phyloP scores from a whole-genome alignment of 352 stramenopile genomes.

The Phytophthora kernoviae region DNA sequence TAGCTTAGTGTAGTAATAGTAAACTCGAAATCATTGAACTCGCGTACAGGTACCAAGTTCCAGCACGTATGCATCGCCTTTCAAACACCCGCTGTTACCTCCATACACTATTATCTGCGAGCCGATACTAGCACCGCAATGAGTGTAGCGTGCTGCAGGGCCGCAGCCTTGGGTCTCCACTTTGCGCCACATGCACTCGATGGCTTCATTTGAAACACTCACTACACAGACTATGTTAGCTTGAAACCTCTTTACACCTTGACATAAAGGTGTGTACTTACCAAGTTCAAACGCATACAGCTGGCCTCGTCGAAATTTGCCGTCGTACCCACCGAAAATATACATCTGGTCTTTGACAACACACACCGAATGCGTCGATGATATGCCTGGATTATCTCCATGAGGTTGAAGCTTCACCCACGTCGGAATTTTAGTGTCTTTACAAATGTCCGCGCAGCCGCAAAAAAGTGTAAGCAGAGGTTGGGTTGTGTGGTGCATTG shows the following conservation, averaged over 20 bases:
- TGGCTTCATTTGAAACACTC: conserved; percentile 28
- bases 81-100: conserved; percentile 63
- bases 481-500: neutral
- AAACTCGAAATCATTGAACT: no score
- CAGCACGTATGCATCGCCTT: conserved; percentile 57
- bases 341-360: conserved; percentile 57
- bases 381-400: conserved; percentile 48
- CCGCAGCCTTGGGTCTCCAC: conserved; percentile 40
- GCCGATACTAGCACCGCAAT: conserved; percentile 51
- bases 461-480: no score
- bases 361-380: conserved; percentile 61
- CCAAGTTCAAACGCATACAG: conserved; percentile 53
- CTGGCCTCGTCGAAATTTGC: conserved; percentile 54
- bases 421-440: conserved; percentile 46
- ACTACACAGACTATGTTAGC: conserved; percentile 21
- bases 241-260: neutral
- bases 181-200: conserved; percentile 50
- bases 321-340: conserved; percentile 68
- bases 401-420: conserved; percentile 50
- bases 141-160: conserved; percentile 55
- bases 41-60: conserved; percentile 44
- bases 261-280: conserved; percentile 12
- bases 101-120: conserved; percentile 59
- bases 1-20: neutral
- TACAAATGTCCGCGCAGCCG: no score